Evolutionary conservation across 2,329 filamentous ascomycete genomes (phyloP).

Genomic region (Pestalotiopsis sp.): DNA sequence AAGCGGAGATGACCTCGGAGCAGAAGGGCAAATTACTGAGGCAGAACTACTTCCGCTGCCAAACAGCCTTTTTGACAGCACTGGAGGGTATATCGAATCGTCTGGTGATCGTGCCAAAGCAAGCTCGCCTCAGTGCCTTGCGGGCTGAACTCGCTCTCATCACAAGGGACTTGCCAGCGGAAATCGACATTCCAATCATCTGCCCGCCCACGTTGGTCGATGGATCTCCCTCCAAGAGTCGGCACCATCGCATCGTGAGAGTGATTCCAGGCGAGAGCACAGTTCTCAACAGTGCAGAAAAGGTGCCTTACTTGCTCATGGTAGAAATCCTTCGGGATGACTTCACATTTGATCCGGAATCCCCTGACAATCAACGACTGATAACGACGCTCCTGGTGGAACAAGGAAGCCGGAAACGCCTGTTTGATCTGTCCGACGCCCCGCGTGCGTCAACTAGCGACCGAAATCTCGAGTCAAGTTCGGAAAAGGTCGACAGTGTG

Average conservation of each 20-base stretch:
- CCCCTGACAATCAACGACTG: slow-evolving; percentile 71
- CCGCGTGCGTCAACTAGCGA: slow-evolving; percentile 52
- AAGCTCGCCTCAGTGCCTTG: slow-evolving; percentile 77
- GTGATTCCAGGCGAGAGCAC: slow-evolving; percentile 84
- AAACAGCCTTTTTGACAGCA: slow-evolving; percentile 80
- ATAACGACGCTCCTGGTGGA: slow-evolving; percentile 60
- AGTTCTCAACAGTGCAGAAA: slow-evolving; percentile 83
- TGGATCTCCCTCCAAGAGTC: slow-evolving; percentile 73
- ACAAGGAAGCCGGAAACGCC: slow-evolving; percentile 58
- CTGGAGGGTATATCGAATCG: slow-evolving; percentile 84
- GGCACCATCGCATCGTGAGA: slow-evolving; percentile 81
- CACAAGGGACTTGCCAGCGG: slow-evolving; percentile 78
- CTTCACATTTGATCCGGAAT: slow-evolving; percentile 80
- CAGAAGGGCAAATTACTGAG: slow-evolving; percentile 75
- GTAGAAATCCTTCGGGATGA: slow-evolving; percentile 81
- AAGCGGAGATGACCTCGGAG: slow-evolving; percentile 62
- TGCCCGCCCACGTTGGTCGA: slow-evolving; percentile 75
- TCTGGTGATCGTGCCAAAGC: slow-evolving; percentile 81
- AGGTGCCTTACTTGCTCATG: slow-evolving; percentile 85
- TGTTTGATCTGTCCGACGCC: slow-evolving; percentile 73
- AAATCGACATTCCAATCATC: slow-evolving; percentile 82
- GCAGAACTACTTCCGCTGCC: slow-evolving; percentile 81
- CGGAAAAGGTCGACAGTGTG: slow-evolving; percentile 65
- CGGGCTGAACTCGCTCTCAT: slow-evolving; percentile 81
- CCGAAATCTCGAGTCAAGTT: slow-evolving; percentile 41